Percentiles rank a stretch among this genome's conserved stretches.
Evolutionary conservation across 2,329 filamentous ascomycete genomes (phyloP).

Genomic region (Xylaria sp.): DNA sequence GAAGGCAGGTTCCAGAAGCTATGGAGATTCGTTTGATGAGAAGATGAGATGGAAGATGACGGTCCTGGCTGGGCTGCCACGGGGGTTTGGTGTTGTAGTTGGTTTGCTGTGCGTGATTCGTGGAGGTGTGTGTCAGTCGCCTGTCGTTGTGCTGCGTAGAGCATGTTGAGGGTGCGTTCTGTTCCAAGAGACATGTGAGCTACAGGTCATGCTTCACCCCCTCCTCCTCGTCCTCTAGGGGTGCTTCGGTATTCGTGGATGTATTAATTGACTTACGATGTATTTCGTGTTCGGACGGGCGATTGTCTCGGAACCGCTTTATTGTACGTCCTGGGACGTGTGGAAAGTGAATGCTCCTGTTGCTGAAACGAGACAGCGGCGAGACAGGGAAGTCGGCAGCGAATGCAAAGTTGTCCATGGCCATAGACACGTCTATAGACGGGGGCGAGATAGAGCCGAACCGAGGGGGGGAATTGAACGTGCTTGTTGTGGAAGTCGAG

Average conservation of each 20-base stretch:
- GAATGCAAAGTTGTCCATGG: slow-evolving; percentile 40
- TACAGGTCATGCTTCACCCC: not conserved
- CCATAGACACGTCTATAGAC: slow-evolving; percentile 42
- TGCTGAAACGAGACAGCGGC: slow-evolving; percentile 27
- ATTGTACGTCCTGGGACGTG: slow-evolving; percentile 62
- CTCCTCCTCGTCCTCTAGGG: not conserved
- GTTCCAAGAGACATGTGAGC: slow-evolving; percentile 29
- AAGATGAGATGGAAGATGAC: slow-evolving; percentile 19
- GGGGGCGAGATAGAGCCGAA: slow-evolving; percentile 25
- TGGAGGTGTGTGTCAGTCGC: slow-evolving; percentile 26
- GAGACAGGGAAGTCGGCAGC: slow-evolving; percentile 38
- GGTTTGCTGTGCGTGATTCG: slow-evolving; percentile 15
- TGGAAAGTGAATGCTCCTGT: slow-evolving; percentile 31
- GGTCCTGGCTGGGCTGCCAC: slow-evolving; percentile 20
- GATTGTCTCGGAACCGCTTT: slow-evolving; percentile 65
- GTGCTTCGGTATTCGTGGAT: too few relatives aligned
- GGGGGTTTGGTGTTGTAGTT: slow-evolving; percentile 18
- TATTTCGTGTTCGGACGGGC: slow-evolving; percentile 61
- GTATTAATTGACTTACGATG: slow-evolving; percentile 52
- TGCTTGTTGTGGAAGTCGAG: slow-evolving; percentile 54
- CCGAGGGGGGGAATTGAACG: slow-evolving; percentile 49
- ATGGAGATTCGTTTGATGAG: slow-evolving; percentile 59
- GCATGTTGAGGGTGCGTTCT: slow-evolving; percentile 63
- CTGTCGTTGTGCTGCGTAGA: slow-evolving; percentile 60
- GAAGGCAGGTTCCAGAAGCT: slow-evolving; percentile 64